Conservation (phyloP, 352 stramenopile genomes). For the Peronospora destructor region DNA sequence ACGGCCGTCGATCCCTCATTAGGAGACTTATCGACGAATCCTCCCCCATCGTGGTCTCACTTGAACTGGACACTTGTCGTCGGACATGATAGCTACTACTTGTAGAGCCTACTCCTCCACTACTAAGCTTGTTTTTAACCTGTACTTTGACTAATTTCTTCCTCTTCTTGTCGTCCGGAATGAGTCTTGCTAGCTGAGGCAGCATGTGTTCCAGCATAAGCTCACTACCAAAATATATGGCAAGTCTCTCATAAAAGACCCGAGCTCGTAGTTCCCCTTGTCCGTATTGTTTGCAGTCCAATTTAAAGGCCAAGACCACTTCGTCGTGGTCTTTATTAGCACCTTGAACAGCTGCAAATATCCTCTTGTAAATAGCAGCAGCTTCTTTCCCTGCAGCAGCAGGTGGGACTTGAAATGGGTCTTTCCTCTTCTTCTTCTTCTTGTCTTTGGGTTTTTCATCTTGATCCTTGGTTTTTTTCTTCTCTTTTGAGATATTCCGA, state of each 20-base stretch:
- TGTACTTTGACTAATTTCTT: conserved; percentile 65
- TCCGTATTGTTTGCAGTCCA: conserved; percentile 72
- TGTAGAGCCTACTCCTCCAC: not conserved
- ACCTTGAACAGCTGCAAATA: conserved; percentile 68
- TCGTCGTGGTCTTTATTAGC: conserved; percentile 71
- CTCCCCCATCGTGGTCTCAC: conserved; percentile 6
- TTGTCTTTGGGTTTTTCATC: conserved; percentile 22
- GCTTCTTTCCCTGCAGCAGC: conserved; percentile 65
- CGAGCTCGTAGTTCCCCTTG: conserved; percentile 52
- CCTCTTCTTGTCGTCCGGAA: conserved; percentile 70
- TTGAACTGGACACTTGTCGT: conserved; percentile 34
- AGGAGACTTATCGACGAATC: conserved; percentile 18
- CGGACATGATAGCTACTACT: not conserved
- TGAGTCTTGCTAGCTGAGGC: conserved; percentile 64
- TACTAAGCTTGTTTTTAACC: conserved; percentile 26
- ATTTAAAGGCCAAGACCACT: conserved; percentile 64
- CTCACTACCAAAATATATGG: conserved; percentile 56
- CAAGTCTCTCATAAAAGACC: conserved; percentile 54
- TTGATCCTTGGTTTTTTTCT: conserved; percentile 16
- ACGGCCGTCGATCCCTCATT: conserved; percentile 26
- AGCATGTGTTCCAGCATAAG: conserved; percentile 81
- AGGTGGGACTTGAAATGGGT: conserved; percentile 37
- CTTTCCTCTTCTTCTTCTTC: conserved; percentile 21
- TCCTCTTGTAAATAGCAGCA: conserved; percentile 70
- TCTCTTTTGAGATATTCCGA: conserved; percentile 18